Conservation (phyloP, 371 early-diverging fungal genomes). For the Mortierella sp. region DNA sequence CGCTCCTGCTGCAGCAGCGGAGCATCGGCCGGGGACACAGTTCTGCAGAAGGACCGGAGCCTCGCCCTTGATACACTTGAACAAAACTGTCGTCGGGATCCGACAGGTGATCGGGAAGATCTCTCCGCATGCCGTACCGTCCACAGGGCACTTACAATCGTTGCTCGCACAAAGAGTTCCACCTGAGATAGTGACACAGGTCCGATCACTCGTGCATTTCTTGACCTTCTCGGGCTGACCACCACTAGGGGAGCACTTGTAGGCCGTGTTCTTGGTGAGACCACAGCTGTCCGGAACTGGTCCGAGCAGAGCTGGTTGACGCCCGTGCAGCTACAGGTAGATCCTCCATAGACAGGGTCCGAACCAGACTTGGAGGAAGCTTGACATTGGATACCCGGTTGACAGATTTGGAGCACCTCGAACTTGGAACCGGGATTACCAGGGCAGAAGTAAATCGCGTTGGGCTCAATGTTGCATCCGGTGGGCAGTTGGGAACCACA, state of each 20-base stretch:
- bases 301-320: not conserved
- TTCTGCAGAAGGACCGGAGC: not conserved
- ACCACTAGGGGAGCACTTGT: not conserved
- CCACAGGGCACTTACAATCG: not conserved
- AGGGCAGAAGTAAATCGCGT: constrained; percentile 17
- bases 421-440: not conserved
- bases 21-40: not conserved
- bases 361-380: not conserved
- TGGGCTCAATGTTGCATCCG: constrained; percentile 10
- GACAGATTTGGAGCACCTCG: constrained; percentile 9
- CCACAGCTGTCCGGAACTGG: constrained; percentile 7
- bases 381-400: not conserved
- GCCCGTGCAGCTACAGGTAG: constrained; percentile 16
- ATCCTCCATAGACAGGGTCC: not conserved
- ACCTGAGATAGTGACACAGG: not conserved
- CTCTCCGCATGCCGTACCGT: constrained; percentile 15
- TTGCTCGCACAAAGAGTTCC: not conserved
- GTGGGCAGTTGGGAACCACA: constrained; percentile 11
- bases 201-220: not conserved
- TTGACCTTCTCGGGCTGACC: not conserved
- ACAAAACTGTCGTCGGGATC: constrained; percentile 2
- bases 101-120: constrained; percentile 15
- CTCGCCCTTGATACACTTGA: constrained; percentile 2
- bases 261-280: not conserved
- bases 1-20: not conserved